phyloP scores from a whole-genome alignment of 352 stramenopile species.

The Phytophthora macrochlamydospora region DNA sequence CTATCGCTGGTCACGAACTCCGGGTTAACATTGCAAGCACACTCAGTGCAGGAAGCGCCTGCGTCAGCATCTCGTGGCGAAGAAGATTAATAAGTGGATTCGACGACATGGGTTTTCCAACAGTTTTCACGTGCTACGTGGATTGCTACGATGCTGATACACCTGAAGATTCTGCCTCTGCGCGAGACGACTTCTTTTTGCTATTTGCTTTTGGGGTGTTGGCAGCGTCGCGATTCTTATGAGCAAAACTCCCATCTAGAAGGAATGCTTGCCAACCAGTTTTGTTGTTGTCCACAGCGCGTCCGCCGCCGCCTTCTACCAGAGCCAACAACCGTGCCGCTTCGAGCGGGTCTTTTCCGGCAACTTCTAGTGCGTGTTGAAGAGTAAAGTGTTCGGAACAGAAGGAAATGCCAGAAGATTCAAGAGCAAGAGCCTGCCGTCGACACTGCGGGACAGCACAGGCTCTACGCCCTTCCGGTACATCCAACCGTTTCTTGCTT shows the following conservation, averaged over 20 bases:
- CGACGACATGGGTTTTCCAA: no score
- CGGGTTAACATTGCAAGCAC: conserved; percentile 53
- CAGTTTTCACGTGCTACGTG: not conserved
- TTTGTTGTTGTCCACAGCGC: conserved; percentile 13
- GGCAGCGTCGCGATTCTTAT: not conserved
- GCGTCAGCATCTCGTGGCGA: conserved; percentile 15
- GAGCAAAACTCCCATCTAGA: conserved; percentile 20
- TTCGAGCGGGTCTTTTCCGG: conserved; percentile 56
- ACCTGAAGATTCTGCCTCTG: conserved; percentile 8
- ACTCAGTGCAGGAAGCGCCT: conserved; percentile 45
- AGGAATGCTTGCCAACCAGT: conserved; percentile 22
- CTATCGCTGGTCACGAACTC: conserved; percentile 83
- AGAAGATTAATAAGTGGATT: conserved; percentile 16
- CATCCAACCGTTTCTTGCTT: conserved; percentile 25
- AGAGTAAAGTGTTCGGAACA: conserved; percentile 65
- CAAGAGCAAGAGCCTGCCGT: conserved; percentile 30
- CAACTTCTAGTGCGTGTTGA: conserved; percentile 69
- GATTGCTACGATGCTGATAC: not conserved
- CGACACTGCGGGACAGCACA: conserved; percentile 47
- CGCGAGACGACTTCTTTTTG: conserved; percentile 21
- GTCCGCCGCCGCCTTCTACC: conserved; percentile 30
- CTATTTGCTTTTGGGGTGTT: conserved; percentile 5
- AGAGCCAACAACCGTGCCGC: conserved; percentile 63
- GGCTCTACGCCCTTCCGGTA: conserved; percentile 22
- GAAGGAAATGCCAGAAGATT: conserved; percentile 37